Base-by-base conservation (phyloP, 2,329 filamentous ascomycete genomes). In the Paecilomyces formosus region DNA sequence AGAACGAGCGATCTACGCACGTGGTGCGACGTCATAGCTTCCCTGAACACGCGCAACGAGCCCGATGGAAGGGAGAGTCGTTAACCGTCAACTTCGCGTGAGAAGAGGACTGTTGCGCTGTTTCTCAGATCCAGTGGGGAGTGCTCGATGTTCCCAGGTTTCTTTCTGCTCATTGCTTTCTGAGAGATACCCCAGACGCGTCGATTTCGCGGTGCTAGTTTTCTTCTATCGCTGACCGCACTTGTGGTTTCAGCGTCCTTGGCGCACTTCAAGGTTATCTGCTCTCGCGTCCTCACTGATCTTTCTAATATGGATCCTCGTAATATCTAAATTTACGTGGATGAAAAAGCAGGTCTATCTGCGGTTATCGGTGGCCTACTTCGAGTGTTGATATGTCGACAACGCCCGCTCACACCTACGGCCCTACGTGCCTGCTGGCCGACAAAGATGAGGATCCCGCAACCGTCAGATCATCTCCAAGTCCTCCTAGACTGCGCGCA, bases 401-500 rank as follows among this genome's bases (percentile, higher is more conserved):
- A 31, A 31, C 11, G 60, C 67, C 72, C 62, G 66, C 76, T 54
- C 87, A 89, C 70, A 87, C 83, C 12, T 84, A 83, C 64, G 83
- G 83, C 60, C 71, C 81, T 26, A 81, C 79, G 57, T 90, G 87
- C 69, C 82, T 66, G 65, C 79, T 67, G 65, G 75, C 67, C 72
- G 67, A 71, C 54, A 69, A 71, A 54, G 67, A 70, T 30, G 65
- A 72, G 12, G 67, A 73, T 49, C 66, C 66, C n/a, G 60, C 68
- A 49, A 66, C 69, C 52, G 68, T 71, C 59, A 65, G 68, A 52
- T 63, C 66, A 18, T 68, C 65, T 57, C 78, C 76, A 56, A 79
- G 83, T 24, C 88, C 88, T 15, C 81, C 84, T 0, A 69, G 64
- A 26, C 72, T 88, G 57, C 79, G 81, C 31, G 82, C 88, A 22